These are phyloP conservation scores for Leccinellum luteum DNA, from an alignment of 768 basidiomycete species.

Conservation along the genomic window DNA sequence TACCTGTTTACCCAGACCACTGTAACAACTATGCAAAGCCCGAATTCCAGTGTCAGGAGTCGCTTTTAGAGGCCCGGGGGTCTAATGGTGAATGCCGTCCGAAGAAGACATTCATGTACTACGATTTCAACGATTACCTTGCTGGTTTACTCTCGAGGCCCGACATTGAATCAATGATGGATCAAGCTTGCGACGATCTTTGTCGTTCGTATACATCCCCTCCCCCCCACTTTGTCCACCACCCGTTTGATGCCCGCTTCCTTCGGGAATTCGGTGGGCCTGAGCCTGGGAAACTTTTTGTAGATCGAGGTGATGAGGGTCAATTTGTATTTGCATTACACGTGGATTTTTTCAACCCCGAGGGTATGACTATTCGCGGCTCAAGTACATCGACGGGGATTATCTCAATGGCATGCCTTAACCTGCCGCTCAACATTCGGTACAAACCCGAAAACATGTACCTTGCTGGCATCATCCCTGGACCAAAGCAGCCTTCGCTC, in stretches of 20 bases:
- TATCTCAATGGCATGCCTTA: not conserved
- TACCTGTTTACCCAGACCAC: not conserved
- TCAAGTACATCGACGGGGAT: not conserved
- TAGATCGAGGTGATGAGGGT: not conserved
- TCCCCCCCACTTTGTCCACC: not conserved
- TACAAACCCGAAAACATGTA: not conserved
- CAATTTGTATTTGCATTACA: not conserved
- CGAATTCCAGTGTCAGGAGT: not conserved
- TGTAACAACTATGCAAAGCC: not conserved
- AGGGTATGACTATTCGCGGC: not conserved
- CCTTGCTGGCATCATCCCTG: not conserved
- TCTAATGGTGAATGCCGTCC: not conserved
- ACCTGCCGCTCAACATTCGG: not conserved
- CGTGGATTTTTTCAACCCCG: not conserved
- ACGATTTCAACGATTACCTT: constrained; percentile 14
- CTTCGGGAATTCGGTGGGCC: constrained; percentile 13
- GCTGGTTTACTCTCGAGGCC: not conserved
- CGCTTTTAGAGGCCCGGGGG: not conserved
- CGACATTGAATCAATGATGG: not conserved
- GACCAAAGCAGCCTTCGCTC: not conserved
- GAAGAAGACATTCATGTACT: not conserved
- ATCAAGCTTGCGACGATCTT: not conserved
- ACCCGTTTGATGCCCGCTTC: not conserved
- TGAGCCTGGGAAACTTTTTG: not conserved
- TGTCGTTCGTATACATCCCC: not conserved